A percentile compares a stretch with the other conserved stretches of the same genome.
Evolutionary conservation across 176 grass and related monocot species (phyloP).

Genomic region (Cocos nucifera): DNA sequence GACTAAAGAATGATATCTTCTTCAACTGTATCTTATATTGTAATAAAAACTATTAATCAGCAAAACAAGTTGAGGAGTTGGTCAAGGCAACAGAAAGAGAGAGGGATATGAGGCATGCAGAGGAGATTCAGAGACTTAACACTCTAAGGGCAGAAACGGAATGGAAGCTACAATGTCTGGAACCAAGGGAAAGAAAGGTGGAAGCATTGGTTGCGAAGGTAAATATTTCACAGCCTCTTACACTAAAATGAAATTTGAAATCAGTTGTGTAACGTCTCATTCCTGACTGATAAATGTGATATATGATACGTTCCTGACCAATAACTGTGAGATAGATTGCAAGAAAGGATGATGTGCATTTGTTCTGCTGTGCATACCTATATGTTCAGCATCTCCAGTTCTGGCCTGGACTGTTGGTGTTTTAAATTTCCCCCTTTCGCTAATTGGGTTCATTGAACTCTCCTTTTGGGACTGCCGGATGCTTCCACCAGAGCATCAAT

Average conservation of each 20-base stretch:
- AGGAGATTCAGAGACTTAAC: conserved; percentile 42
- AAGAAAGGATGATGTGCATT: too few species aligned
- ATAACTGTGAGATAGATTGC: too few species aligned
- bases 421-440: too few species aligned
- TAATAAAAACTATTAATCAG: conserved; percentile 20
- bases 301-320: too few species aligned
- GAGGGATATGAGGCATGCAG: conserved; percentile 38
- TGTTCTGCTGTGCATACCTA: too few species aligned
- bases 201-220: conserved; percentile 49
- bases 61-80: conserved; percentile 30
- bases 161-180: conserved; percentile 36
- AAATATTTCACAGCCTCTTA: not conserved
- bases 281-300: too few species aligned
- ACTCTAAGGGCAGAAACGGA: conserved; percentile 48
- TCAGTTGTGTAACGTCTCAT: too few species aligned
- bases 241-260: conserved; percentile 2
- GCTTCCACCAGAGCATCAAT: too few species aligned
- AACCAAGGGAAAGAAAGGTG: conserved; percentile 38
- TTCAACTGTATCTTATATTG: not conserved
- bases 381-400: too few species aligned
- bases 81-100: conserved; percentile 50
- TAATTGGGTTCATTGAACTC: too few species aligned
- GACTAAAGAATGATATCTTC: not conserved
- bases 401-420: too few species aligned
- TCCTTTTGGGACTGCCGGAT: too few species aligned